These are phyloP conservation scores for Sclerotinia subarctica DNA, from an alignment of 2,329 filamentous ascomycete genomes.

Conservation along the genomic window DNA sequence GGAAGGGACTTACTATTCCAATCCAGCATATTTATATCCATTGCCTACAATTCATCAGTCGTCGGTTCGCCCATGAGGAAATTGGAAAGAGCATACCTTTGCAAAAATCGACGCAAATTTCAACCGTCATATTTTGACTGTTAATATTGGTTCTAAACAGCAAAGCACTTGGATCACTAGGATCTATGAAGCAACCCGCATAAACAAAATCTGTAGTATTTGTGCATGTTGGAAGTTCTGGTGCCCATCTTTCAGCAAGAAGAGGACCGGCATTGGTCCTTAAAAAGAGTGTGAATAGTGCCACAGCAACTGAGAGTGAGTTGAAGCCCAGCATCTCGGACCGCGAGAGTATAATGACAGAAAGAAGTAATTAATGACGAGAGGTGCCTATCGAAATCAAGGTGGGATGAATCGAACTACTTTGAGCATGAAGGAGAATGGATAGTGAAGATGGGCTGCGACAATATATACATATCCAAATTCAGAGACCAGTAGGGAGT, in stretches of 20 bases:
- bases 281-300: slow-evolving; percentile 28
- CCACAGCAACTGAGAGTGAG: slow-evolving; percentile 28
- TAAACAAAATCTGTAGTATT: slow-evolving; percentile 39
- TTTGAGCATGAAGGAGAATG: not conserved
- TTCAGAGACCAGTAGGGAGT: not conserved
- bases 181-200: slow-evolving; percentile 39
- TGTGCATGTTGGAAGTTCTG: slow-evolving; percentile 31
- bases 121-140: slow-evolving; percentile 39
- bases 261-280: slow-evolving; percentile 26
- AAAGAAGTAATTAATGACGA: not conserved
- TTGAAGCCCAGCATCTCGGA: slow-evolving; percentile 28
- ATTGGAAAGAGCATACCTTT: slow-evolving; percentile 33
- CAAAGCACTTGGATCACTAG: slow-evolving; percentile 34
- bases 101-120: slow-evolving; percentile 40
- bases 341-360: not conserved
- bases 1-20: slow-evolving; percentile 33
- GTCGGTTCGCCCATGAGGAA: not conserved
- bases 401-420: not conserved
- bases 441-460: not conserved
- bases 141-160: slow-evolving; percentile 34
- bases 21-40: slow-evolving; percentile 39
- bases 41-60: slow-evolving; percentile 32
- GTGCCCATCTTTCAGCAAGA: slow-evolving; percentile 25
- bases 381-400: not conserved
- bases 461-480: not conserved